A percentile compares a stretch with the other conserved stretches of the same genome.
Conservation (phyloP, 2,329 filamentous ascomycete genomes). For the Claviceps quebecensis region DNA sequence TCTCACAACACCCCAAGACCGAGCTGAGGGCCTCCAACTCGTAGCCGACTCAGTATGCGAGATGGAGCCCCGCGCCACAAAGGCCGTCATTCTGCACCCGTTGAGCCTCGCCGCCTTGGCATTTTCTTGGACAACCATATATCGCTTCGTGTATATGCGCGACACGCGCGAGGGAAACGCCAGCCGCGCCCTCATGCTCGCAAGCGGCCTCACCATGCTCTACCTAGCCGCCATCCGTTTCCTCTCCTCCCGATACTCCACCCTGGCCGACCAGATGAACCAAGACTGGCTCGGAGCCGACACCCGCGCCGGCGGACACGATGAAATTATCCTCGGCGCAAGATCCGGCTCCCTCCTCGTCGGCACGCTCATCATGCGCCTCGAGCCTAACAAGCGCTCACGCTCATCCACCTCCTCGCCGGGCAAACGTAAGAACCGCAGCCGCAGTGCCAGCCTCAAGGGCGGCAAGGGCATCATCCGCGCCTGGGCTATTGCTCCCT, state of each 20-base stretch:
- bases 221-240: conserved; percentile 49
- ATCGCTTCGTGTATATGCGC: conserved; percentile 32
- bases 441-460: conserved; percentile 26
- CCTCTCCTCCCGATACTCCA: conserved; percentile 46
- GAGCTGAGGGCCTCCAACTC: conserved; percentile 53
- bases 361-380: conserved; percentile 54
- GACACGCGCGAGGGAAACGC: conserved; percentile 27
- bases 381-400: conserved; percentile 31
- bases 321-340: conserved; percentile 50
- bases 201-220: conserved; percentile 47
- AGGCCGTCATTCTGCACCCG: conserved; percentile 50
- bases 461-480: conserved; percentile 59
- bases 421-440: conserved; percentile 21
- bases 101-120: conserved; percentile 35
- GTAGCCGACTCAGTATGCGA: conserved; percentile 73
- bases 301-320: conserved; percentile 25
- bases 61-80: conserved; percentile 56
- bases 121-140: conserved; percentile 27
- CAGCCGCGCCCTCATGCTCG: conserved; percentile 41
- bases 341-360: conserved; percentile 56
- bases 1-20: conserved; percentile 41
- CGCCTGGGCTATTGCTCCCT: conserved; percentile 65
- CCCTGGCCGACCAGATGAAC: conserved; percentile 44
- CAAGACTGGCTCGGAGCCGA: conserved; percentile 44
- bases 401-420: conserved; percentile 9